Conservation (phyloP, 768 basidiomycete species). For the Strobilomyces dryophilus region DNA sequence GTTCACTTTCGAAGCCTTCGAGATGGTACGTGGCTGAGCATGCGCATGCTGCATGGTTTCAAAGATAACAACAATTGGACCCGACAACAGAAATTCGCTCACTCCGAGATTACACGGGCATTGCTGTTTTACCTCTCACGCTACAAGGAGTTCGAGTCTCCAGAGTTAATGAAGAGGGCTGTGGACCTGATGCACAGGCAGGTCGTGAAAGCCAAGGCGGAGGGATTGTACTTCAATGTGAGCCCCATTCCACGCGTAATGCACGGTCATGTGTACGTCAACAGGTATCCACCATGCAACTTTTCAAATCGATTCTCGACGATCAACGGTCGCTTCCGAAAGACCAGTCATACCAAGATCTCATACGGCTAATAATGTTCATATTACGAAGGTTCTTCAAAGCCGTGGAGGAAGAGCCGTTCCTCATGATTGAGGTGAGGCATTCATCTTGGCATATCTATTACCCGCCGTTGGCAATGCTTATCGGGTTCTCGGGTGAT, state of each 20-base stretch:
- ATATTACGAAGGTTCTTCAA: slow-evolving; percentile 95
- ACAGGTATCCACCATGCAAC: slow-evolving; percentile 83
- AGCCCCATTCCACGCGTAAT: slow-evolving; percentile 17
- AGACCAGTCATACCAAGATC: slow-evolving; percentile 77
- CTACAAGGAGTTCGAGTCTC: slow-evolving; percentile 70
- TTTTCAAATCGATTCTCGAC: slow-evolving; percentile 85
- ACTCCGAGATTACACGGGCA: slow-evolving; percentile 80
- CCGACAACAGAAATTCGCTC: slow-evolving; percentile 75
- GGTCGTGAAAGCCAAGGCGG: slow-evolving; percentile 86
- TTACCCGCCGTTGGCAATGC: slow-evolving; percentile 11
- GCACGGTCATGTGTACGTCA: slow-evolving; percentile 19
- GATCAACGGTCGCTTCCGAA: slow-evolving; percentile 77
- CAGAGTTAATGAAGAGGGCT: slow-evolving; percentile 86
- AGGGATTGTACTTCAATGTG: slow-evolving; percentile 95
- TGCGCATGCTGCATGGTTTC: slow-evolving; percentile 11
- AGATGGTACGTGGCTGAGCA: slow-evolving; percentile 55
- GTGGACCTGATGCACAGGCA: slow-evolving; percentile 89
- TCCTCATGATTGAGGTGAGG: slow-evolving; percentile 84
- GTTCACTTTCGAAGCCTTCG: slow-evolving; percentile 90
- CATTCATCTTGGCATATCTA: slow-evolving; percentile 26
- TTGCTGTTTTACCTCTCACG: slow-evolving; percentile 78
- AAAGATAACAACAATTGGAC: slow-evolving; percentile 14
- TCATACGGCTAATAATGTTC: slow-evolving; percentile 79
- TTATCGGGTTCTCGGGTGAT: slow-evolving; percentile 14
- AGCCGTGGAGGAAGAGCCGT: slow-evolving; percentile 73